Base-by-base conservation (phyloP, 441 rosid species). In the Rhodomyrtus psidioides region DNA sequence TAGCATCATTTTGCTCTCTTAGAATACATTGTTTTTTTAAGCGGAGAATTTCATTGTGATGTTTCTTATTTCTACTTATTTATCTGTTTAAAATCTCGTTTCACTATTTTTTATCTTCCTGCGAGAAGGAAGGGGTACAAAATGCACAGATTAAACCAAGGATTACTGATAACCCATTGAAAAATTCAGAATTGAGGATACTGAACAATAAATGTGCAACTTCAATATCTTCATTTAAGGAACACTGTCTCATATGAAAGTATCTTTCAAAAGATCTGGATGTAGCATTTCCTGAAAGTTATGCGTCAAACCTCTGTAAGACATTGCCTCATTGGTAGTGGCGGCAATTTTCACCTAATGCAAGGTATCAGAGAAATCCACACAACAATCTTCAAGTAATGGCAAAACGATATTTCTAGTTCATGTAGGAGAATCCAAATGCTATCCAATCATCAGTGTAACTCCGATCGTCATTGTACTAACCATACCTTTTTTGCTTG, bases 401-500 rank as follows among this genome's bases (percentile, higher is more conserved):
- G n/a, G 79, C 79, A 34, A 12, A 39, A 9, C 4, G 15, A 70
- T 46, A 39, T 39, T 39, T 39, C 79, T 34, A 70, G 49, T 70
- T 12, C 79, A 70, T 14, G 6, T 12, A 74, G 8, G 49, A 65
- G 34, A 42, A 81, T 44, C 81, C 9, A 82, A 30, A 82, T 55
- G 79, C 49, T 2, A 70, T 39, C 79, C 79, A 10, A 75, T 24
- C 46, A 70, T 49, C 21, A 70, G 49, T 6, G 42, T 70, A 10
- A 70, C 49, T 70, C n/a, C n/a, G 10, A 39, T 70, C 49, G 39
- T 70, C 49, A 21, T 70, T 39, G 19, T 28, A 51, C 51, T 81
- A 75, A 53, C 81, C 84, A 39, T 88, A 95, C 99, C 99, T 96
- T 97, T 91, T 95, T 97, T 3, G 98, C 98, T 91, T 97, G 99